Conservation (phyloP, 2,329 filamentous ascomycete genomes). For the Fusarium coffeatum region DNA sequence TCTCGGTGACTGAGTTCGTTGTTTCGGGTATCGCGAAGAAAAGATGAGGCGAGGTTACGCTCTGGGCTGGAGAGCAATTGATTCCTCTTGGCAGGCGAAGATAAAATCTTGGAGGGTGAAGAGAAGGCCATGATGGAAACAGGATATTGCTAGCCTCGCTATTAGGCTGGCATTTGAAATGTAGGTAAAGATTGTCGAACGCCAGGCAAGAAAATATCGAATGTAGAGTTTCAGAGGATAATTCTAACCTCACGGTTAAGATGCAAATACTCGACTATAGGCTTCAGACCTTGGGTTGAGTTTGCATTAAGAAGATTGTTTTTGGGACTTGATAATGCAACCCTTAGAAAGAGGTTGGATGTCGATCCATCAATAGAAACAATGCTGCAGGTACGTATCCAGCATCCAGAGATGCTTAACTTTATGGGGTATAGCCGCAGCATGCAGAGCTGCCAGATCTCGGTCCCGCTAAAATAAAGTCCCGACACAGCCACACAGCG, state of each 20-base stretch:
- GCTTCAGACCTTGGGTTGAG: constrained; percentile 5
- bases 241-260: neutral
- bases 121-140: constrained; percentile 56
- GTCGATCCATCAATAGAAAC: constrained; percentile 33
- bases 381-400: constrained; percentile 36
- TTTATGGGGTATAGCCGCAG: neutral
- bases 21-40: constrained; percentile 72
- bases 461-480: constrained; percentile 42
- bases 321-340: constrained; percentile 38
- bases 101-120: constrained; percentile 52
- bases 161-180: constrained; percentile 40
- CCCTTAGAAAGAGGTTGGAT: constrained; percentile 38
- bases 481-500: constrained; percentile 27
- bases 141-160: constrained; percentile 26
- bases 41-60: constrained; percentile 64
- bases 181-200: neutral
- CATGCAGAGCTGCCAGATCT: constrained; percentile 9
- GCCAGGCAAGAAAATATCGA: neutral
- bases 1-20: constrained; percentile 72
- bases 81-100: constrained; percentile 55
- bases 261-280: neutral
- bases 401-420: constrained; percentile 8
- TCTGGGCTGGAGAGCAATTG: constrained; percentile 57
- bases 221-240: neutral
- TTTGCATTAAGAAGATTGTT: constrained; percentile 28